Evolutionary conservation across 306 rosid species (phyloP), one percentile per base, ranked within the genome.

Genomic region (Rubus idaeus): DNA sequence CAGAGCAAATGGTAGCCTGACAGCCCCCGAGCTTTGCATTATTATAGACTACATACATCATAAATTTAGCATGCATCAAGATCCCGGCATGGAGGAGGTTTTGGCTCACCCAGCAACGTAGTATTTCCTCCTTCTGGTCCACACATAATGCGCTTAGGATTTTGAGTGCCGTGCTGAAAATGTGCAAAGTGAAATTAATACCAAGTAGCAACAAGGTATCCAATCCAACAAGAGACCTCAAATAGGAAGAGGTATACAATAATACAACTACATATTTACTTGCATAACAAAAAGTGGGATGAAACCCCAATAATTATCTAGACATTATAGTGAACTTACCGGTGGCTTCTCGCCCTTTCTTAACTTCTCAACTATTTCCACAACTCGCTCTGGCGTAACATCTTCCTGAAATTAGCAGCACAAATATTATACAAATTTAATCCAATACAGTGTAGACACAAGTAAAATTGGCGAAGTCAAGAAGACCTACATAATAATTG

Each of bases 111-210:
- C 18, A 92, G 83, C 82, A 96, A 85, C 10, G 96, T 89, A n/a
- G 96, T 91, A 56, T 96, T 96, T 80, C 99, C 99, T 70, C 99
- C 99, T 89, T 91, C 99, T 50, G 99, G 99, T 81, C 98, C 99
- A 45, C 94, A 3, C 80, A 0, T 91, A n/a, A 84, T 89, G 44
- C 97, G 91, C 11, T 47, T 67, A 6, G 97, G 92, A 75, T 96
- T 96, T 81, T 92, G 99, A 57, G 98, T 96, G 77, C 99, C 99
- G 0, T 26, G 94, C 99, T 96, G 86, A 37, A 80, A 87, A 70
- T 18, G 21, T 1, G 30, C 53, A 30, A 1, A 57, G 10, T 21
- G n/a, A 63, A 23, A 17, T 63, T 12, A 58, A 58, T 40, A 73
- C 53, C 56, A 12, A 45, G 23, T 49, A 7, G 51, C 77, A 52